A percentile compares a stretch with the other conserved stretches of the same genome.
Conservation (phyloP, 1,284 basidiomycete species). For the Abortiporus biennis region DNA sequence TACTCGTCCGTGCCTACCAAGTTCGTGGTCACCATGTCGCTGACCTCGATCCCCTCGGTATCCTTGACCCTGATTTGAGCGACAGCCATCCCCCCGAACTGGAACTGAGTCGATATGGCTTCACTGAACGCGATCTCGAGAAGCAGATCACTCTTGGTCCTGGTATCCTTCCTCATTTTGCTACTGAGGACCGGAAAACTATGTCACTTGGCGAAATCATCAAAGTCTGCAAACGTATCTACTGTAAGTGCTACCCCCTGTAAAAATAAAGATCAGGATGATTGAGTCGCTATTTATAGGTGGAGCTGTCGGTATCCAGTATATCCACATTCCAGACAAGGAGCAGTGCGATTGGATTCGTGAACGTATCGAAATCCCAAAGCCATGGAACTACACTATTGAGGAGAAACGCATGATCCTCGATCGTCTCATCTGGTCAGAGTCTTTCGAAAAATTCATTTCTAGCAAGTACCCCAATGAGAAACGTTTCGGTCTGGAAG, state of each 20-base stretch:
- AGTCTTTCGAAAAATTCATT: constrained; percentile 98
- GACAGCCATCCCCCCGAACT: constrained; percentile 79
- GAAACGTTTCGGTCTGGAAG: constrained; percentile 99
- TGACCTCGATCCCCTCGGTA: constrained; percentile 92
- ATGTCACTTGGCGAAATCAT: constrained; percentile 94
- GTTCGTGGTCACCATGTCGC: constrained; percentile 97
- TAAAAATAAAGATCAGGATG: constrained; percentile 7
- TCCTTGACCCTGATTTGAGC: constrained; percentile 83
- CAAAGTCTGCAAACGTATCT: constrained; percentile 87
- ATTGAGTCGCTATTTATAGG: constrained; percentile 40
- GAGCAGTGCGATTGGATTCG: constrained; percentile 99
- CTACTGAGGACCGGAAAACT: constrained; percentile 75
- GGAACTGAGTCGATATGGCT: constrained; percentile 90
- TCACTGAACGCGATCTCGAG: constrained; percentile 89
- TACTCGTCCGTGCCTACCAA: constrained; percentile 97
- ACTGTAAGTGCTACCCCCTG: constrained; percentile 58
- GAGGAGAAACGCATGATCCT: constrained; percentile 99
- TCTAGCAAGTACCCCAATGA: constrained; percentile 99
- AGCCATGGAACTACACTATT: constrained; percentile 97
- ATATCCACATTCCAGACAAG: constrained; percentile 97
- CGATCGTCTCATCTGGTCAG: constrained; percentile 99
- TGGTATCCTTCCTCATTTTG: constrained; percentile 95
- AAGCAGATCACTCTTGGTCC: constrained; percentile 94
- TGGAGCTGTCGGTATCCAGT: constrained; percentile 93
- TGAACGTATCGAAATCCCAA: constrained; percentile 92